Base-by-base conservation (phyloP, 768 basidiomycete genomes). In the Podaxis mareebaensis region DNA sequence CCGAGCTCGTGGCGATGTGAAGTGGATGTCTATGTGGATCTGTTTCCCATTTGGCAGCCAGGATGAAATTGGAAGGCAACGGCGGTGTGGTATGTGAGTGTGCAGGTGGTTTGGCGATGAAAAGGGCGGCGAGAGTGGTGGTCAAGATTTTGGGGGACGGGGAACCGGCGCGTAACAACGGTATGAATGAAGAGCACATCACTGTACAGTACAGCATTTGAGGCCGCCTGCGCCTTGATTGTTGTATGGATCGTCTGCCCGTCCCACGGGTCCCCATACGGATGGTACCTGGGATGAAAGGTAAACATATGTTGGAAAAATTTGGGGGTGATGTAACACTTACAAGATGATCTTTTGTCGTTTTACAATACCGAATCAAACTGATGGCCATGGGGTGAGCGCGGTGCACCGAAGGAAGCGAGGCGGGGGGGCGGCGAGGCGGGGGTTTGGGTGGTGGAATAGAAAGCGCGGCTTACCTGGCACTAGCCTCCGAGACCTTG, bases 191-290 rank as follows among this genome's bases (percentile, higher is more conserved):
- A 46, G 63, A 10, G n/a, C 44, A 46, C 17, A 63, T 75, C 70
- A 90, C 78, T 89, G 88, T 67, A 90, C 76, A 28, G 79, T 80
- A 77, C 88, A 90, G 64, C 87, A 88, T 66, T 80, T 63, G 46
- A 63, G 54, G 54, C 61, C 83, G 57, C 77, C 83, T 70, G 68
- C 71, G 40, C 81, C 76, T 72, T 86, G 87, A 59, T 90, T 91
- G 26, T 90, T 90, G 71, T 95, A 99, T 53, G 96, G 96, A 73
- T 99, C 96, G 64, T 96, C 93, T 48, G 86, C 87, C 72, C 91
- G 92, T 67, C 87, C 87, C n/a, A 96, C 89, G 24, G 93, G 90
- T 10, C 97, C 97, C 97, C 97, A 99, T 1, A 99, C 93, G 20
- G 92, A 95, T 26, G 96, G 95, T 54, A 96, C 90, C 91, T 95